Evolutionary conservation across 169 alveolate species (phyloP).

Genomic region (Besnoitia besnoiti): DNA sequence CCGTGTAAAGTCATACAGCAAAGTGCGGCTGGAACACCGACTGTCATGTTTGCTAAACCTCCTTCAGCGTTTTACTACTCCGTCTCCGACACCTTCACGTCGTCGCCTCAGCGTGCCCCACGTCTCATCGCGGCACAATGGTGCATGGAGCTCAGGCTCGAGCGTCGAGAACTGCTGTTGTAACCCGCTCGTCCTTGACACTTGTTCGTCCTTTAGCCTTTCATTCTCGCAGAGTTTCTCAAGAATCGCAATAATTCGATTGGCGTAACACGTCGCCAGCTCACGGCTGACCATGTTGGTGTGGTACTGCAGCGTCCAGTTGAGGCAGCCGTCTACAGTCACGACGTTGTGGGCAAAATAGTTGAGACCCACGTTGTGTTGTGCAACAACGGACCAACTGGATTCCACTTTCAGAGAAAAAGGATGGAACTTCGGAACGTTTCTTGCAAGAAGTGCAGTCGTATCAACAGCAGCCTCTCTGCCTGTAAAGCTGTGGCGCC

Average conservation of each 20-base stretch:
- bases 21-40: no score
- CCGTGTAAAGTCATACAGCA: no score
- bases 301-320: slow-evolving; percentile 79
- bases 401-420: slow-evolving; percentile 38
- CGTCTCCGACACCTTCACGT: no score
- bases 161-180: no score
- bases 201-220: not conserved
- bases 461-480: not conserved
- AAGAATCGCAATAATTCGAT: slow-evolving; percentile 54
- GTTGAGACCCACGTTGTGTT: slow-evolving; percentile 70
- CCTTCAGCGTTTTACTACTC: no score
- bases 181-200: no score
- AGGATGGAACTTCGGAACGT: slow-evolving; percentile 41
- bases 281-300: slow-evolving; percentile 71
- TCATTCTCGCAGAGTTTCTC: slow-evolving; percentile 20
- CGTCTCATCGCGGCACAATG: no score
- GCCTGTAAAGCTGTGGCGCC: not conserved
- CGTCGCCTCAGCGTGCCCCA: no score
- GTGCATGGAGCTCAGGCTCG: no score
- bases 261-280: slow-evolving; percentile 72
- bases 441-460: not conserved
- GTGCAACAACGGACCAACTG: slow-evolving; percentile 67
- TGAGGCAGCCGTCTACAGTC: slow-evolving; percentile 72
- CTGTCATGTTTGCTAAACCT: no score
- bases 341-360: slow-evolving; percentile 78